Percentiles rank a stretch among this genome's conserved stretches.
Evolutionary conservation across 2,329 filamentous ascomycete species (phyloP).

Genomic region (Coleophoma eucalyptorum): DNA sequence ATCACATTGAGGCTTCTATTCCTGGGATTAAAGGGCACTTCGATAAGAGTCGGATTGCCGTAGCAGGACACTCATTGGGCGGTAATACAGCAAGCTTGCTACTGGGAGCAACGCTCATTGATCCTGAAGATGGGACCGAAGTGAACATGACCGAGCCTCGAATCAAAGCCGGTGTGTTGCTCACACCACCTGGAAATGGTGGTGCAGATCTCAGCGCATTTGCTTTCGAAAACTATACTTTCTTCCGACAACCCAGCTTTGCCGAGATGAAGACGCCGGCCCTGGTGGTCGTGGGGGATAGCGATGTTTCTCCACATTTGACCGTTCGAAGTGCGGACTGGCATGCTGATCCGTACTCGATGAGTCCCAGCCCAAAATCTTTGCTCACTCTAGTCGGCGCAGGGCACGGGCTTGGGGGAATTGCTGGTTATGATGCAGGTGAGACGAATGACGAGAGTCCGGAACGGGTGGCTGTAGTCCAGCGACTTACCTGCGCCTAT

Average conservation of each 20-base stretch:
- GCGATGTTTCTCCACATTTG: conserved; percentile 26
- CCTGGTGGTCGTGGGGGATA: conserved; percentile 35
- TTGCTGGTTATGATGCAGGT: conserved; percentile 32
- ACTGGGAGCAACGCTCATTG: conserved; percentile 30
- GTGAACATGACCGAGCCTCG: conserved; percentile 24
- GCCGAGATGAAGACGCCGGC: conserved; percentile 29
- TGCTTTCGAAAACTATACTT: conserved; percentile 25
- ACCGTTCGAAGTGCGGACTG: conserved; percentile 33
- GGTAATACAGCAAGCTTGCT: conserved; percentile 29
- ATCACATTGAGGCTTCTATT: conserved; percentile 29
- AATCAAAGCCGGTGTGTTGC: conserved; percentile 33
- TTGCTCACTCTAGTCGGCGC: conserved; percentile 30
- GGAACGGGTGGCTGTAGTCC: conserved; percentile 23
- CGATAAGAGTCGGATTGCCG: conserved; percentile 29
- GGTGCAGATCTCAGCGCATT: conserved; percentile 25
- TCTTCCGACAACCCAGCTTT: conserved; percentile 29
- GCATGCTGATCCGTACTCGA: conserved; percentile 33
- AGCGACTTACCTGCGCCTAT: conserved; percentile 35
- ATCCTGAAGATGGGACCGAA: conserved; percentile 23
- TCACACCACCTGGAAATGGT: conserved; percentile 28
- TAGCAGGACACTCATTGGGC: conserved; percentile 36
- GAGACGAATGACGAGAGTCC: conserved; percentile 32
- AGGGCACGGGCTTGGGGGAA: conserved; percentile 34
- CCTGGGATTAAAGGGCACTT: conserved; percentile 30
- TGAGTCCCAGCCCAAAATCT: conserved; percentile 29